These are phyloP conservation scores for Lagenidium giganteum DNA, from an alignment of 352 stramenopile genomes.

Conservation along the genomic window DNA sequence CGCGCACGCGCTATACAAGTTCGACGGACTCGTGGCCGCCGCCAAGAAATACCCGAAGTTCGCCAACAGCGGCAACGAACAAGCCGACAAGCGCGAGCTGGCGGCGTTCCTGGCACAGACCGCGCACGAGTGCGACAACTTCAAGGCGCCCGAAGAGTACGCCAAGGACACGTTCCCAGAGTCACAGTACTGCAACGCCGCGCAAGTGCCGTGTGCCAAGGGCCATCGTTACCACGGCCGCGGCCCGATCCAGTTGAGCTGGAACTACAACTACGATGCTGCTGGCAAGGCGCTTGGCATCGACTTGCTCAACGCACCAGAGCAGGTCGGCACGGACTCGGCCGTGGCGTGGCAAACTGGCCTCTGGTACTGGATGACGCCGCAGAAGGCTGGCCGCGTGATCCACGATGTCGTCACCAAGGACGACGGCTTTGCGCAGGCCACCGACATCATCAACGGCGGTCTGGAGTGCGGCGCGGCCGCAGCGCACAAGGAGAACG, in stretches of 20 bases:
- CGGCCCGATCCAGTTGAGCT: background rate
- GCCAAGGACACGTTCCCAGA: constrained; percentile 26
- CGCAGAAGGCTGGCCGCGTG: constrained; percentile 21
- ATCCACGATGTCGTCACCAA: constrained; percentile 37
- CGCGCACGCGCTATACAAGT: constrained; percentile 34
- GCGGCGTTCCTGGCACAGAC: constrained; percentile 42
- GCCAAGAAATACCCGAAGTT: constrained; percentile 31
- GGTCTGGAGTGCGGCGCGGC: constrained; percentile 31
- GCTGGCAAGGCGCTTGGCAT: constrained; percentile 27
- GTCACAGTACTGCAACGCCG: constrained; percentile 40
- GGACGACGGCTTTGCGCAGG: constrained; percentile 29
- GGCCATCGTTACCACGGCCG: constrained; percentile 31
- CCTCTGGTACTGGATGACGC: constrained; percentile 50
- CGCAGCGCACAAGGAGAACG: constrained; percentile 25
- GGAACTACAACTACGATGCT: constrained; percentile 20
- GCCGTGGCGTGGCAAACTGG: constrained; percentile 36
- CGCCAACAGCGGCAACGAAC: constrained; percentile 35
- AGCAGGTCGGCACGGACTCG: constrained; percentile 28
- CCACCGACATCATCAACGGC: constrained; percentile 45
- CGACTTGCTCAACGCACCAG: constrained; percentile 31
- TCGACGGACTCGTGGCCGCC: constrained; percentile 31
- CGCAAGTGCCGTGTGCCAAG: constrained; percentile 19
- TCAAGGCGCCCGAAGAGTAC: constrained; percentile 37
- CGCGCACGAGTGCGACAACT: constrained; percentile 35
- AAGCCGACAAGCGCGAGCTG: constrained; percentile 32